Conservation (phyloP, 1,139 yeast species). For the Spathaspora sp. region DNA sequence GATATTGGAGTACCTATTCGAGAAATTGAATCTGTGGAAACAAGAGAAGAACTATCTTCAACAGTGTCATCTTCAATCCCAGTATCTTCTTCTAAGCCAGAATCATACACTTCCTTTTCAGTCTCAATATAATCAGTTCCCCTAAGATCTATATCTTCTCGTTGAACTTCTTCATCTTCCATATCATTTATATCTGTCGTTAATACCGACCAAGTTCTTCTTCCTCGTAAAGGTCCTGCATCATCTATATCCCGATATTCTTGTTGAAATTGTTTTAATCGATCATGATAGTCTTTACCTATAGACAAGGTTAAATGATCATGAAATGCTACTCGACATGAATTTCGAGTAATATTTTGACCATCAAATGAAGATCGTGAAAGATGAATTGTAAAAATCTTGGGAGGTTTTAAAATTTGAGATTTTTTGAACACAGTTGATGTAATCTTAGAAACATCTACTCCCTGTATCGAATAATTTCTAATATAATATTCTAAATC, state of each 20-base stretch:
- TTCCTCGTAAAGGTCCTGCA: slow-evolving; percentile 6
- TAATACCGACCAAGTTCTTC: slow-evolving; percentile 27
- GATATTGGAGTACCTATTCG: slow-evolving; percentile 11
- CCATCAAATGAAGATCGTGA: slow-evolving; percentile 80
- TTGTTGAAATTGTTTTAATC: slow-evolving; percentile 36
- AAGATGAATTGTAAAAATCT: slow-evolving; percentile 69
- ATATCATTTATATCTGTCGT: slow-evolving; percentile 46
- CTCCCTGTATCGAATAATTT: slow-evolving; percentile 42
- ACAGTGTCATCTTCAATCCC: slow-evolving; percentile 18
- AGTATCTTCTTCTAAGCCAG: slow-evolving; percentile 17
- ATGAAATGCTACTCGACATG: slow-evolving; percentile 68
- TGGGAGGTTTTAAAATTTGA: slow-evolving; percentile 64
- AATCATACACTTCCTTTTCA: slow-evolving; percentile 20
- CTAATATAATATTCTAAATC: slow-evolving; percentile 47
- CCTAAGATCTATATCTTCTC: slow-evolving; percentile 41
- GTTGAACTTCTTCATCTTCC: slow-evolving; percentile 46
- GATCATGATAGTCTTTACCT: slow-evolving; percentile 44
- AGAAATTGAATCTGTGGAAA: slow-evolving; percentile 9
- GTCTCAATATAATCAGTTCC: slow-evolving; percentile 35
- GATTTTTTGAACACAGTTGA: slow-evolving; percentile 69
- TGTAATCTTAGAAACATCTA: slow-evolving; percentile 47
- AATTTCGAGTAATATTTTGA: slow-evolving; percentile 69
- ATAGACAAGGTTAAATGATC: slow-evolving; percentile 55
- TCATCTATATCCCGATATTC: slow-evolving; percentile 14
- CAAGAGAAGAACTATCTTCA: slow-evolving; percentile 12